Evolutionary conservation across 176 grass and related monocot genomes (phyloP).

Genomic region (Tillandsia leiboldiana): DNA sequence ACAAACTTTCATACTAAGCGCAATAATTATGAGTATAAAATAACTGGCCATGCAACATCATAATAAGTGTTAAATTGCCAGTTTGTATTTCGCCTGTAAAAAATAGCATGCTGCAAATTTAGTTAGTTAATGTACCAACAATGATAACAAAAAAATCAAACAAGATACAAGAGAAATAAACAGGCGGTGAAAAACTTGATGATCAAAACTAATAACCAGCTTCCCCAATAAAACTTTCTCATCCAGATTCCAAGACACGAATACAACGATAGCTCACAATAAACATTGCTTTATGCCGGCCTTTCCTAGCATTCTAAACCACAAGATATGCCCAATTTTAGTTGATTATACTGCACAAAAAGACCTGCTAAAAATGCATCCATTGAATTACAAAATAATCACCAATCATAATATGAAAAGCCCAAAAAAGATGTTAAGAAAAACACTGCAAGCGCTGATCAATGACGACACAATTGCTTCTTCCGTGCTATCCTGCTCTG

Average conservation of each 20-base stretch:
- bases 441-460: neutral
- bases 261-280: neutral
- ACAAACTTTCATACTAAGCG: no score
- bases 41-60: no score
- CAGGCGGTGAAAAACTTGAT: neutral
- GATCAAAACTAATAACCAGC: neutral
- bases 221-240: neutral
- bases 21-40: no score
- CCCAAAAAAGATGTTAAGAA: neutral
- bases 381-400: neutral
- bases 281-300: neutral
- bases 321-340: neutral
- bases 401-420: neutral
- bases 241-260: neutral
- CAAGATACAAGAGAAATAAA: neutral
- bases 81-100: no score
- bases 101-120: no score
- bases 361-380: neutral
- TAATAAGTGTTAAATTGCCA: no score
- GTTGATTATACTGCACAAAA: neutral
- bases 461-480: neutral
- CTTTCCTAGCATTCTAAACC: neutral
- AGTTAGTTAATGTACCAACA: no score
- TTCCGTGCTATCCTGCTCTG: neutral
- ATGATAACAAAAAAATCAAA: neutral